Evolutionary conservation across 106 monocot species (phyloP).

Genomic region (Platanthera guangdongensis): DNA sequence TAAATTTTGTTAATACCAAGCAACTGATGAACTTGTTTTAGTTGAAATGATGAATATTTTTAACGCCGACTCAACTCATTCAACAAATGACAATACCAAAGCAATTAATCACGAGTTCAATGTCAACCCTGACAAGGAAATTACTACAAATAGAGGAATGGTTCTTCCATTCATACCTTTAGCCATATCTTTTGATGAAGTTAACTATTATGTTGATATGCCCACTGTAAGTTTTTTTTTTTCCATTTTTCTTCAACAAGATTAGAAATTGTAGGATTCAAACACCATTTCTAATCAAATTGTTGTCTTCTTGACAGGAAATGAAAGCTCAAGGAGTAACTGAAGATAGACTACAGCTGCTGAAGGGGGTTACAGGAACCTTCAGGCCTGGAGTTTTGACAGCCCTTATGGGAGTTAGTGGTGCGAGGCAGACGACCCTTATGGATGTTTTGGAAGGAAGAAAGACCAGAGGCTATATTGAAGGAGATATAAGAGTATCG

Average conservation of each 20-base stretch:
- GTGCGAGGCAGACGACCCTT: constrained; percentile 72
- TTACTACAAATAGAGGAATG: constrained; percentile 40
- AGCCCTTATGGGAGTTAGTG: constrained; percentile 75
- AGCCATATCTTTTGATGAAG: constrained; percentile 47
- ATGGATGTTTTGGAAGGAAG: constrained; percentile 76
- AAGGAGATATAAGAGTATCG: constrained; percentile 56
- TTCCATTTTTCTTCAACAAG: neutral
- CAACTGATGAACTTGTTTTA: constrained; percentile 10
- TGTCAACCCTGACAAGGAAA: constrained; percentile 4
- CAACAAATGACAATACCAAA: neutral
- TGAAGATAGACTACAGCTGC: constrained; percentile 53
- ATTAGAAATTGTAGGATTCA: too few relatives aligned
- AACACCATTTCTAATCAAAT: too few relatives aligned
- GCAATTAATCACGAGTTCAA: too few relatives aligned
- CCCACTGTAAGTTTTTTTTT: constrained; percentile 38
- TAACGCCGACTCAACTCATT: constrained; percentile 6
- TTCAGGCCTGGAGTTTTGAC: constrained; percentile 65
- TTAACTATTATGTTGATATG: constrained; percentile 70
- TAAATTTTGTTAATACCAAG: neutral
- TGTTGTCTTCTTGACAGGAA: constrained; percentile 25
- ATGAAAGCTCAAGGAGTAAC: constrained; percentile 54
- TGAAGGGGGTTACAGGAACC: constrained; percentile 45
- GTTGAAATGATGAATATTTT: constrained; percentile 18
- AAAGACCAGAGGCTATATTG: constrained; percentile 62
- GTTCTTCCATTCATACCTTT: constrained; percentile 67